These are phyloP conservation scores for Colletotrichum incanum DNA, from an alignment of 2,329 filamentous ascomycete genomes.

Conservation along the genomic window DNA sequence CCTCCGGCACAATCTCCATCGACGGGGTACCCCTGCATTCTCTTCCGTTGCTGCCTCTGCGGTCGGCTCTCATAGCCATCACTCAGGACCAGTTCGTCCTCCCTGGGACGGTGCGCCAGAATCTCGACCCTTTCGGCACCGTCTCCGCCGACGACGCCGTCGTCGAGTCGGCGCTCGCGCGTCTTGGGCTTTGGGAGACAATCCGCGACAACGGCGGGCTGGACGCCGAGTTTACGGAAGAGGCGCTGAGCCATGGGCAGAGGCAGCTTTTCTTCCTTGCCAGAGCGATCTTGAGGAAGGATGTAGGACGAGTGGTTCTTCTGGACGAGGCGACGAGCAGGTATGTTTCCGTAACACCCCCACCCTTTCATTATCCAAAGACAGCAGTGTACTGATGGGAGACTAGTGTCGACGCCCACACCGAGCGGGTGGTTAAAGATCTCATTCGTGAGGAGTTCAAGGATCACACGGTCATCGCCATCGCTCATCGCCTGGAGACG, in stretches of 20 bases:
- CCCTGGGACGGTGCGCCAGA: constrained; percentile 58
- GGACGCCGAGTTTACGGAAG: constrained; percentile 46
- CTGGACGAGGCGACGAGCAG: constrained; percentile 58
- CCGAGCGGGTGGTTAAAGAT: constrained; percentile 52
- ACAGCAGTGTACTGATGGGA: neutral
- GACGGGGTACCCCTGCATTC: constrained; percentile 41
- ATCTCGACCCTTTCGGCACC: constrained; percentile 65
- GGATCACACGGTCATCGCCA: constrained; percentile 67
- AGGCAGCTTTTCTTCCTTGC: constrained; percentile 53
- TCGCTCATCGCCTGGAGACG: constrained; percentile 60
- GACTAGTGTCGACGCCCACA: constrained; percentile 53
- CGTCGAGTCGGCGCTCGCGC: constrained; percentile 16
- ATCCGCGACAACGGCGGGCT: constrained; percentile 47
- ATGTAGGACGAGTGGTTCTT: constrained; percentile 58
- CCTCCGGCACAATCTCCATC: constrained; percentile 56
- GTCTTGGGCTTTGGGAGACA: constrained; percentile 42
- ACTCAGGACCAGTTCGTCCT: constrained; percentile 37
- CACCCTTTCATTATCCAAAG: neutral
- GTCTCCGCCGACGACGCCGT: constrained; percentile 55
- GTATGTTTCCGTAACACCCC: constrained; percentile 46
- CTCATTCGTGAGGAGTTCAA: constrained; percentile 51
- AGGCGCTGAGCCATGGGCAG: constrained; percentile 53
- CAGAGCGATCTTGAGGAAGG: constrained; percentile 51
- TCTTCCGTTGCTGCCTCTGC: constrained; percentile 42
- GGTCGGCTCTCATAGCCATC: constrained; percentile 43